Evolutionary conservation across 257 asterid genomes (phyloP), one percentile per base, ranked within the genome.

Genomic region (Penstemon davidsonii): DNA sequence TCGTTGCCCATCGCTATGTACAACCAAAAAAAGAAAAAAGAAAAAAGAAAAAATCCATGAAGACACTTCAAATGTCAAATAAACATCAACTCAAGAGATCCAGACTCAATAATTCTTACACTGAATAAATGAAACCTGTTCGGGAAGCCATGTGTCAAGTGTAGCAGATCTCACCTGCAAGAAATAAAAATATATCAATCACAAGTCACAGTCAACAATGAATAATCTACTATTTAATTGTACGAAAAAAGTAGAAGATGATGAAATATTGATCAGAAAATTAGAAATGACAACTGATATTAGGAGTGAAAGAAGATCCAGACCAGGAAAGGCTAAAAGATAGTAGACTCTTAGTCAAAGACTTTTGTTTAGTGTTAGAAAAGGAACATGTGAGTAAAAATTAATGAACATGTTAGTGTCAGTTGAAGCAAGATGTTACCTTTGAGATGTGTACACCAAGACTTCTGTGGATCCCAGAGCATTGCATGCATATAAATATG

Each of bases 61-160:
- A 25, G 33, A 25, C 33, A 25, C 33, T 25, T 25, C 43, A 67
- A 49, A 45, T 60, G 50, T 9, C 62, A 69, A 40, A 58, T 60
- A 4, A 52, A 60, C 49, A 62, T 56, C 46, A 67, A 60, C 52
- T 55, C 6, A 60, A 58, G 7, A 44, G 43, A 47, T 50, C 53
- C 53, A 80, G 45, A 70, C 53, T 10, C 55, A 37, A 49, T 44
- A 64, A 61, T 72, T 50, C 96, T 85, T 88, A 94, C 99, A 87
- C 36, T 91, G 96, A 76, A 94, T 94, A 79, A 94, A 94, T 72
- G 92, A 85, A 80, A 94, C 98, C 82, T 94, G 99, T 69, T 94
- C 99, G 33, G 99, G 99, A 76, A 94, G 96, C 99, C 99, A 94
- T 51, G 99, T 94, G 69, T 94, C 99, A 61, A 94, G 98, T 56